Conservation (phyloP, 176 grass and related monocot genomes). For the Tuctoria greenei region DNA sequence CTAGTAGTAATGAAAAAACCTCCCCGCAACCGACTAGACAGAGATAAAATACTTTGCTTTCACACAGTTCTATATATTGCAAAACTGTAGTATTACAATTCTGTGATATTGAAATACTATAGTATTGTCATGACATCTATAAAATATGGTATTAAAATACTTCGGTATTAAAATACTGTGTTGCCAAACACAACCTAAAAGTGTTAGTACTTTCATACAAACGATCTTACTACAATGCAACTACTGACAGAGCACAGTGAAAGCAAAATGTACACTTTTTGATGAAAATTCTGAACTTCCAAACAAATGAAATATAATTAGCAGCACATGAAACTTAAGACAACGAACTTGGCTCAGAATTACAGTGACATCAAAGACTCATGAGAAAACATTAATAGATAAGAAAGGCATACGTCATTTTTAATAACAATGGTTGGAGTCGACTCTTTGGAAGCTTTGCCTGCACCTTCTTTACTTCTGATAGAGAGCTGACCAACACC, state of each 20-base stretch:
- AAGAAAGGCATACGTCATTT: constrained; percentile 77
- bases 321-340: background rate
- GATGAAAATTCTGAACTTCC: background rate
- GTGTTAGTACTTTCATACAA: constrained; percentile 7
- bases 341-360: background rate
- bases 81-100: too few species aligned
- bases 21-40: too few species aligned
- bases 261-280: background rate
- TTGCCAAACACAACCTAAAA: constrained; percentile 12
- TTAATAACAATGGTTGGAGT: constrained; percentile 81
- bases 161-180: too few species aligned
- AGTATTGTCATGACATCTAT: too few species aligned
- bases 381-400: constrained; percentile 27
- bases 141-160: too few species aligned
- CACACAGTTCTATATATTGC: too few species aligned
- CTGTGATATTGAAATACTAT: too few species aligned
- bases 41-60: too few species aligned
- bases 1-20: too few species aligned
- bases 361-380: background rate
- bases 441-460: constrained; percentile 84
- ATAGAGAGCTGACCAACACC: too few species aligned
- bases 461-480: constrained; percentile 78
- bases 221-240: background rate
- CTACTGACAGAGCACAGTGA: background rate
- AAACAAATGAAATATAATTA: background rate